Evolutionary conservation across 1,139 yeast species (phyloP).

Genomic region (Protomyces lactucae-debilis): DNA sequence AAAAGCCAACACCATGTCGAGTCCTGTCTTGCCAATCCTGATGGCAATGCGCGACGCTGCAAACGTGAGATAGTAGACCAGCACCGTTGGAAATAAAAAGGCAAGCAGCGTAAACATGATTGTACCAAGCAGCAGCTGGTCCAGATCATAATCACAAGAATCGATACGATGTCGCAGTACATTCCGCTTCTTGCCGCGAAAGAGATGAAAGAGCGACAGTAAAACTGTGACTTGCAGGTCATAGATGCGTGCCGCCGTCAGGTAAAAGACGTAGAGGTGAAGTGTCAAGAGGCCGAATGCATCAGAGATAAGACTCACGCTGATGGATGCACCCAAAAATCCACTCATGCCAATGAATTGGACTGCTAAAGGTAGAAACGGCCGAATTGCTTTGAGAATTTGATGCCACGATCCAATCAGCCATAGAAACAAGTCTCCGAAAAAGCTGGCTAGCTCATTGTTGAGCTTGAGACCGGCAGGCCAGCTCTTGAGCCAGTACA

Average conservation of each 20-base stretch:
- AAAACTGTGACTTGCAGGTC: slow-evolving; percentile 67
- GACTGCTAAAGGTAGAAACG: slow-evolving; percentile 39
- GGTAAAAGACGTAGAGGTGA: slow-evolving; percentile 72
- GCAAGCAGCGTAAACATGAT: slow-evolving; percentile 73
- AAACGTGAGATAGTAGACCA: slow-evolving; percentile 77
- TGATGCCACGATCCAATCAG: slow-evolving; percentile 65
- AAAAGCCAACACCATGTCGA: slow-evolving; percentile 60
- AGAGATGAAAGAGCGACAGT: slow-evolving; percentile 71
- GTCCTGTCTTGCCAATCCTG: slow-evolving; percentile 48
- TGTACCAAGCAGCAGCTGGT: slow-evolving; percentile 83
- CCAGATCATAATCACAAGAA: slow-evolving; percentile 73
- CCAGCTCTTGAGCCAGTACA: slow-evolving; percentile 75
- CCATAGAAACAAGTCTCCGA: slow-evolving; percentile 86
- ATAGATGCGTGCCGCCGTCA: slow-evolving; percentile 72
- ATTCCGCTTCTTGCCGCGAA: slow-evolving; percentile 85
- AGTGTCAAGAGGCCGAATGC: slow-evolving; percentile 57
- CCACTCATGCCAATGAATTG: slow-evolving; percentile 46
- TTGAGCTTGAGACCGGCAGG: slow-evolving; percentile 95
- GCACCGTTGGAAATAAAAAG: slow-evolving; percentile 77
- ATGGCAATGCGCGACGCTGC: slow-evolving; percentile 55
- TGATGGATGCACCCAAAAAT: slow-evolving; percentile 54
- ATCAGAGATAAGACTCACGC: slow-evolving; percentile 65
- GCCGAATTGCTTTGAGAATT: slow-evolving; percentile 35
- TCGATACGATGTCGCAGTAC: slow-evolving; percentile 80
- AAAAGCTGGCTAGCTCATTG: slow-evolving; percentile 74